Conservation (phyloP, 2,329 filamentous ascomycete species). For the Colletotrichum liriopes region DNA sequence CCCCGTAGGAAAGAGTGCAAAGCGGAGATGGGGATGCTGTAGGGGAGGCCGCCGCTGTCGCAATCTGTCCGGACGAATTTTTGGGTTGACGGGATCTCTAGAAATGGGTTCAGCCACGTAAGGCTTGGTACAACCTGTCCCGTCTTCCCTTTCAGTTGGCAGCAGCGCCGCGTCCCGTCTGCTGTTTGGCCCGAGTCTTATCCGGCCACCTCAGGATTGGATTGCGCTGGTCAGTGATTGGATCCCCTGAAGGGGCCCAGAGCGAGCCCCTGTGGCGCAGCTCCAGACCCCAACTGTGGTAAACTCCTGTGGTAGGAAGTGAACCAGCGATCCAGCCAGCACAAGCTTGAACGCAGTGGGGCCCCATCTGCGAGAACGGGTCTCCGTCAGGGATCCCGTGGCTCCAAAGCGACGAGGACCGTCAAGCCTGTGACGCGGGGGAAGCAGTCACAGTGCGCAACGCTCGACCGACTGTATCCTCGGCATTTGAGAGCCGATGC, state of each 20-base stretch:
- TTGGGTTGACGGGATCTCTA: constrained; percentile 33
- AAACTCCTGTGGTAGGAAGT: no score
- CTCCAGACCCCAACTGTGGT: neutral
- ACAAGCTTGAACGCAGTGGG: constrained; percentile 17
- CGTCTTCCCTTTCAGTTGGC: constrained; percentile 4
- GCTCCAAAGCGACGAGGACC: neutral
- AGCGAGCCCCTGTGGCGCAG: constrained; percentile 30
- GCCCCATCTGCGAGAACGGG: constrained; percentile 18
- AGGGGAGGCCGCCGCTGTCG: constrained; percentile 33
- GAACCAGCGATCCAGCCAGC: neutral
- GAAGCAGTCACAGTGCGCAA: constrained; percentile 24
- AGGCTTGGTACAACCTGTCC: constrained; percentile 37
- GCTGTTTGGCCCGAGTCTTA: constrained; percentile 40
- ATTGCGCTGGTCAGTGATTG: constrained; percentile 26
- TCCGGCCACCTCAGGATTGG: constrained; percentile 21
- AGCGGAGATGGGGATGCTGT: constrained; percentile 8
- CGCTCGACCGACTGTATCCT: constrained; percentile 45
- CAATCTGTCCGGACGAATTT: constrained; percentile 43
- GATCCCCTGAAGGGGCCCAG: constrained; percentile 1
- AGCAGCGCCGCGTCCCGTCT: constrained; percentile 10
- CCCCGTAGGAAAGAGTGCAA: neutral
- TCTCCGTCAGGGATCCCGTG: constrained; percentile 2
- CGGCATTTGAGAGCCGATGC: constrained; percentile 50
- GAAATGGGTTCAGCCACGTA: constrained; percentile 44
- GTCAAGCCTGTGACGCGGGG: constrained; percentile 37